A percentile compares a stretch with the other conserved stretches of the same genome.
These are phyloP conservation scores for Carex littledalei DNA, from an alignment of 176 grass and related monocot genomes.

Conservation along the genomic window DNA sequence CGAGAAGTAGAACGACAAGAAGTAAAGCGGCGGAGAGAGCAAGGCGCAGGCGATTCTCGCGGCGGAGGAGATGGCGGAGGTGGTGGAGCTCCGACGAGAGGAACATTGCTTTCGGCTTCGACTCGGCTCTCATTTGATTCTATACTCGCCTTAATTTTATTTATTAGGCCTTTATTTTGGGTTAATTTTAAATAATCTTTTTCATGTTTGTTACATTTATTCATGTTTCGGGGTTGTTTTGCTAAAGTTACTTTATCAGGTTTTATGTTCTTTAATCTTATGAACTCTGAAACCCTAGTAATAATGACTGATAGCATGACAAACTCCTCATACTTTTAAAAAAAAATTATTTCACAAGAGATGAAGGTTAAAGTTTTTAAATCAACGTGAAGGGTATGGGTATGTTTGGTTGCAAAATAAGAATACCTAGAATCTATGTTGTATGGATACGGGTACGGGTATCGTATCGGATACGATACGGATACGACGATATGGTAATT, in stretches of 20 bases:
- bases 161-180: constrained; percentile 27
- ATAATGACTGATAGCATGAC: too few species aligned
- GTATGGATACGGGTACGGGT: too few species aligned
- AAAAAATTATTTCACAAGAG: too few species aligned
- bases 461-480: too few species aligned
- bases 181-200: background rate
- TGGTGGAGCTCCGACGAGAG: constrained; percentile 21
- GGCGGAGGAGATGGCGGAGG: constrained; percentile 35
- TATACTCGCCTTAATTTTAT: constrained; percentile 25
- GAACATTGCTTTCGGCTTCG: constrained; percentile 15
- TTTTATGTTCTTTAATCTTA: too few species aligned
- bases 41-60: constrained; percentile 35
- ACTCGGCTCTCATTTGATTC: constrained; percentile 21
- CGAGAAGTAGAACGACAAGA: constrained; percentile 51
- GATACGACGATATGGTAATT: too few species aligned
- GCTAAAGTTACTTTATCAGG: background rate
- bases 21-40: constrained; percentile 25
- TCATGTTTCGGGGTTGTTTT: background rate
- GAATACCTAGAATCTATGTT: too few species aligned
- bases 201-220: background rate
- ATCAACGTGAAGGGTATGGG: too few species aligned
- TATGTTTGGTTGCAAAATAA: too few species aligned
- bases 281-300: too few species aligned
- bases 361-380: too few species aligned
- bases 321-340: too few species aligned